Evolutionary conservation across 805 yeast genomes (phyloP).

Genomic region (Starmerella vitae): DNA sequence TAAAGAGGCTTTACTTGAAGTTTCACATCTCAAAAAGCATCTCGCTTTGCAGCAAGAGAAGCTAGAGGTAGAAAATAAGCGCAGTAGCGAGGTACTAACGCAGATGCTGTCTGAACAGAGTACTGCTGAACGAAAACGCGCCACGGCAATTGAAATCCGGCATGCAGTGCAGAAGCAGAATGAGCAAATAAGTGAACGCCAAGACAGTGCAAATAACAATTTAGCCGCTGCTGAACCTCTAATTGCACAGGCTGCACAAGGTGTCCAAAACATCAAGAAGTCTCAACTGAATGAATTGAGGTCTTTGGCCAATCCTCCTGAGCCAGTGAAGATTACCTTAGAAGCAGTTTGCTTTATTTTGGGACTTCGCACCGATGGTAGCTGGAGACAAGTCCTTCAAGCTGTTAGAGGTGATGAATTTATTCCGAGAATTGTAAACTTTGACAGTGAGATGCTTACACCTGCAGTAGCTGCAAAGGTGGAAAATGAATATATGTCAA

Average conservation of each 20-base stretch:
- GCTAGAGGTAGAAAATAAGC: constrained; percentile 44
- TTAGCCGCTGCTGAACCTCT: constrained; percentile 75
- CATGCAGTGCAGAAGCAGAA: constrained; percentile 58
- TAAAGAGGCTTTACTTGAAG: constrained; percentile 62
- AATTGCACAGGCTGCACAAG: constrained; percentile 66
- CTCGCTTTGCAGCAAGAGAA: constrained; percentile 41
- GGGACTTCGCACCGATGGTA: constrained; percentile 43
- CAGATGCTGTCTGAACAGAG: constrained; percentile 73
- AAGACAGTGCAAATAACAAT: constrained; percentile 43
- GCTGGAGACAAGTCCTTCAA: constrained; percentile 74
- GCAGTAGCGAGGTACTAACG: constrained; percentile 59
- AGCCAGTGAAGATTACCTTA: constrained; percentile 66
- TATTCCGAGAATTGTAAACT: constrained; percentile 65
- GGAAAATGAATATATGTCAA: constrained; percentile 45
- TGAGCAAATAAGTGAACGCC: constrained; percentile 40
- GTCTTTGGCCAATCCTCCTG: constrained; percentile 84
- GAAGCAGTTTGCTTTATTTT: constrained; percentile 79
- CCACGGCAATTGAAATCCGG: constrained; percentile 67
- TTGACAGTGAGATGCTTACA: constrained; percentile 48
- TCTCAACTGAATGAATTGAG: constrained; percentile 81
- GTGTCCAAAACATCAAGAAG: constrained; percentile 86
- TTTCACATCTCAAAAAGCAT: constrained; percentile 42
- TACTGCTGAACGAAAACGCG: constrained; percentile 82
- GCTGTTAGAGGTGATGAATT: constrained; percentile 79
- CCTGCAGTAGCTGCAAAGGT: constrained; percentile 40